A percentile compares a stretch with the other conserved stretches of the same genome.
phyloP scores from a whole-genome alignment of 805 yeast genomes.

The Candida silvicultrix region DNA sequence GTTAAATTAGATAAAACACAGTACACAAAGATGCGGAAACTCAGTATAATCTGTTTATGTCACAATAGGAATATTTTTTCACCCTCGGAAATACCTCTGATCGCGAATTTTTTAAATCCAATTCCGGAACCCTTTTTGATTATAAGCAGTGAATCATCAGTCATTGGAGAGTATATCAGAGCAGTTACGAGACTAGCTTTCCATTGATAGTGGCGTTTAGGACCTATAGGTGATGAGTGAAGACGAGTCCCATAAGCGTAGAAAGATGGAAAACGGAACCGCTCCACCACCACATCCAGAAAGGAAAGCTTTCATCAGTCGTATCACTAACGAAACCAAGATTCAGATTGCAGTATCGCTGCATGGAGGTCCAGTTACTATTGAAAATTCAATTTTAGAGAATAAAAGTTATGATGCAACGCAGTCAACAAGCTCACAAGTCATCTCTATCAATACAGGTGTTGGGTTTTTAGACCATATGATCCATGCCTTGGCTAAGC shows the following conservation, averaged over 20 bases:
- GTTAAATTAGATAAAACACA: too few relatives aligned
- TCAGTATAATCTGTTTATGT: too few relatives aligned
- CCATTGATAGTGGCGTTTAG: too few relatives aligned
- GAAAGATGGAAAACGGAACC: neutral
- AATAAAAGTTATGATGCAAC: slow-evolving; percentile 44
- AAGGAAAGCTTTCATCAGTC: slow-evolving; percentile 29
- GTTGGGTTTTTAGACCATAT: slow-evolving; percentile 95
- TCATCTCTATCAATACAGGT: slow-evolving; percentile 81
- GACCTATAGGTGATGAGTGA: too few relatives aligned
- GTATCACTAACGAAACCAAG: slow-evolving; percentile 91
- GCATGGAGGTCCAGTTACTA: slow-evolving; percentile 75
- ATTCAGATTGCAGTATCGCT: slow-evolving; percentile 79
- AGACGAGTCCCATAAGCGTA: neutral
- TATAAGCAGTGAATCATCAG: neutral
- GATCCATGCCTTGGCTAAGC: slow-evolving; percentile 96
- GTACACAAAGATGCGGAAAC: too few relatives aligned
- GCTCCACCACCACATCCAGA: slow-evolving; percentile 7
- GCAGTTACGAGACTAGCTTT: too few relatives aligned
- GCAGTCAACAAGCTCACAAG: slow-evolving; percentile 65
- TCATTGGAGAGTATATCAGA: too few relatives aligned
- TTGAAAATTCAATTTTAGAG: slow-evolving; percentile 53
- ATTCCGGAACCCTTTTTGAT: too few relatives aligned
- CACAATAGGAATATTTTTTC: neutral
- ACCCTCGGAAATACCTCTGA: neutral
- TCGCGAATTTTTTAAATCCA: too few relatives aligned